phyloP scores from a whole-genome alignment of 768 basidiomycete species.

The Obba rivulosa region DNA sequence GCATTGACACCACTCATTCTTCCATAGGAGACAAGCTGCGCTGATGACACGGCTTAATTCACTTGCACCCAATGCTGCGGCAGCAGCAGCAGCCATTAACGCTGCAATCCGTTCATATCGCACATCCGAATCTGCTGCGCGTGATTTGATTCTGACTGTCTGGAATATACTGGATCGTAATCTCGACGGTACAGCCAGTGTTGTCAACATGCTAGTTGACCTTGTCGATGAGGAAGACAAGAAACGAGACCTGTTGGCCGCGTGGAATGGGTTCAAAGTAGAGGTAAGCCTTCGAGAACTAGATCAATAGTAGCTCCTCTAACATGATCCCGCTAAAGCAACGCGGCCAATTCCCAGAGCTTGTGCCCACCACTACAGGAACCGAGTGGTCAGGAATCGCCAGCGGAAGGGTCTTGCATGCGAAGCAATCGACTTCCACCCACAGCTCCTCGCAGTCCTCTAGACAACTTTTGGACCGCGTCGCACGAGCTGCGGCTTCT shows the following conservation, averaged over 20 bases:
- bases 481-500: conserved; percentile 70
- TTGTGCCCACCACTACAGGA: conserved; percentile 52
- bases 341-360: conserved; percentile 81
- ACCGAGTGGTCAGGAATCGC: conserved; percentile 75
- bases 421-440: conserved; percentile 66
- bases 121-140: conserved; percentile 68
- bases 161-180: conserved; percentile 70
- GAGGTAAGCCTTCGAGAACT: conserved; percentile 48
- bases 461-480: conserved; percentile 78
- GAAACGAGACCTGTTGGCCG: conserved; percentile 63
- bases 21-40: conserved; percentile 55
- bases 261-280: conserved; percentile 81
- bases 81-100: conserved; percentile 57
- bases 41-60: conserved; percentile 61
- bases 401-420: conserved; percentile 78
- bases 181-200: conserved; percentile 69
- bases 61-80: conserved; percentile 51
- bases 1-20: not conserved
- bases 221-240: conserved; percentile 82
- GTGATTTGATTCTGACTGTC: conserved; percentile 84
- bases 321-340: conserved; percentile 39
- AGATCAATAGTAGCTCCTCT: not conserved
- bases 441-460: conserved; percentile 53
- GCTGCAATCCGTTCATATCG: conserved; percentile 78
- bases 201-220: conserved; percentile 70